These are phyloP conservation scores for Trichoderma sp. DNA, from an alignment of 2,329 filamentous ascomycete species.

Conservation along the genomic window DNA sequence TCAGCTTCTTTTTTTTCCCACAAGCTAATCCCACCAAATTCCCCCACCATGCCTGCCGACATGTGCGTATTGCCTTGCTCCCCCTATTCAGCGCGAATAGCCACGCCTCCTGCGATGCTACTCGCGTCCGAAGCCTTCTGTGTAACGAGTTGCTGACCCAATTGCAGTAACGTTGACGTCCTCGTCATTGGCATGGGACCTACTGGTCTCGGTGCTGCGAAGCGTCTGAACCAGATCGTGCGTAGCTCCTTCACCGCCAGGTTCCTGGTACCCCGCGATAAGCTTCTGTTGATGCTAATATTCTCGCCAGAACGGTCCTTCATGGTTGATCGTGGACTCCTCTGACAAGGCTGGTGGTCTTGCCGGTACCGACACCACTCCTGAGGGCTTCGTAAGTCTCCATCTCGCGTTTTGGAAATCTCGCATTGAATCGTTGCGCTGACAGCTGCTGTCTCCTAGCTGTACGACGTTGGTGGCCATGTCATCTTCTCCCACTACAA, in stretches of 20 bases:
- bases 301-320: conserved; percentile 70
- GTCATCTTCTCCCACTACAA: conserved; percentile 99
- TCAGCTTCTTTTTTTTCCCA: conserved; percentile 21
- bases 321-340: conserved; percentile 94
- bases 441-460: conserved; percentile 47
- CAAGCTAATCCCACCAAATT: conserved; percentile 16
- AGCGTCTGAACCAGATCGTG: conserved; percentile 96
- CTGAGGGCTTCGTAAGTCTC: conserved; percentile 89
- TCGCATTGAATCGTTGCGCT: background rate
- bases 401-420: conserved; percentile 10
- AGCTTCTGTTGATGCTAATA: conserved; percentile 28
- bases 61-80: conserved; percentile 33
- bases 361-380: conserved; percentile 90
- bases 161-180: conserved; percentile 80
- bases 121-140: background rate
- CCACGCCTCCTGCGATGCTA: background rate
- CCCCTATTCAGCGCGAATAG: conserved; percentile 13
- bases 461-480: conserved; percentile 97
- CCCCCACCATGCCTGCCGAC: conserved; percentile 42
- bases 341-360: conserved; percentile 92
- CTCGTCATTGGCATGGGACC: conserved; percentile 97
- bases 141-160: conserved; percentile 23
- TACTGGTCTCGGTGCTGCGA: conserved; percentile 95
- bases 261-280: conserved; percentile 13
- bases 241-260: conserved; percentile 40